Evolutionary conservation across 257 asterid species (phyloP), one percentile per base, ranked within the genome.

Genomic region (Solanum phureja): DNA sequence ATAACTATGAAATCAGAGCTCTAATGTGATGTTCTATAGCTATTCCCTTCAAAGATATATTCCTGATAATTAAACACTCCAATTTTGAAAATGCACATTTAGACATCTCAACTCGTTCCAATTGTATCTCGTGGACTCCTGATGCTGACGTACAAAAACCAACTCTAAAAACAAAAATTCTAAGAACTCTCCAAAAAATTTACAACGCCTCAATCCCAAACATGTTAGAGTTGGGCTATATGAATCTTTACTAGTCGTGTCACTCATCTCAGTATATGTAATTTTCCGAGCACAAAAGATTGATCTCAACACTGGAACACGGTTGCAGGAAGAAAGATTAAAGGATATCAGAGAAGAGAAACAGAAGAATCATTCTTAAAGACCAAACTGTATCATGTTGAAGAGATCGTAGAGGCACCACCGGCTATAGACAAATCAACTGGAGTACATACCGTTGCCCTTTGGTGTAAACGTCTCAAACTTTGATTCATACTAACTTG

Each of bases 401-500:
- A 92, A 56, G 96, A 89, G 82, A 94, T 94, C 82, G 92, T 91
- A 64, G 98, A 89, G 18, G 90, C 88, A 68, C 90, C 86, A 46
- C 58, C 92, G 42, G 88, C 76, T 8, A 92, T 69, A 35, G 96
- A 91, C 46, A 93, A 75, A 90, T 94, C 98, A 5, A 94, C 87
- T 4, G 94, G 95, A 42, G 96, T 88, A 89, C 95, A 92, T 4
- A 94, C 95, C 46, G 92, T 87, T 8, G 94, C 93, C 88, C 96
- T 88, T 87, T 92, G 94, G 90, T 94, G 98, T 90, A 95, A 77
- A 87, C 94, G 97, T 86, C 93, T 91, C 82, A 97, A 93, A 37
- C 99, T 95, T 93, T 94, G 98, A 91, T 95, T 98, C 99, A 95
- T 97, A 83, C 99, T 97, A 75, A 97, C 98, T 87, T 95, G 96